Conservation (phyloP, 306 rosid genomes). For the Fragaria ananassa region DNA sequence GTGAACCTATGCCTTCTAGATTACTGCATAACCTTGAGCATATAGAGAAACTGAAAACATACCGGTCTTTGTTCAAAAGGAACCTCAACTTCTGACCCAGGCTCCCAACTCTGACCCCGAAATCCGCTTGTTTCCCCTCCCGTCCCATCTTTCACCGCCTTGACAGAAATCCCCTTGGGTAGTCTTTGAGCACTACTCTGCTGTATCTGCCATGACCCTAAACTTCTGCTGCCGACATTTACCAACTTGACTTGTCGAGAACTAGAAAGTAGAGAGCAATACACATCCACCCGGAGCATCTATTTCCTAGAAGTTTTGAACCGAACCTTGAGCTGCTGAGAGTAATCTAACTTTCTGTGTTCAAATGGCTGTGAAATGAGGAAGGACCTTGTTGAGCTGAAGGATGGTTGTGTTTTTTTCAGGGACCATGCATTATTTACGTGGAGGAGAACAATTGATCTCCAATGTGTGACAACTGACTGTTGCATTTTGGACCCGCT, state of each 20-base stretch:
- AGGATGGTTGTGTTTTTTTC: slow-evolving; percentile 20
- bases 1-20: neutral
- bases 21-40: neutral
- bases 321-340: slow-evolving; percentile 16
- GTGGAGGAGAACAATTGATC: slow-evolving; percentile 49
- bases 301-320: slow-evolving; percentile 23
- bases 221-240: slow-evolving; percentile 30
- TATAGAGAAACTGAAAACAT: slow-evolving; percentile 20
- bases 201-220: slow-evolving; percentile 52
- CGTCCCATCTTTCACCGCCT: slow-evolving; percentile 67
- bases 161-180: slow-evolving; percentile 36
- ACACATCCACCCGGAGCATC: slow-evolving; percentile 67
- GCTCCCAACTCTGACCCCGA: slow-evolving; percentile 80
- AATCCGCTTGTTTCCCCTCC: slow-evolving; percentile 69
- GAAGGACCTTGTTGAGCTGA: slow-evolving; percentile 15
- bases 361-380: slow-evolving; percentile 14
- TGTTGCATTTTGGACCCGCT: slow-evolving; percentile 8
- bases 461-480: neutral
- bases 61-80: slow-evolving; percentile 97
- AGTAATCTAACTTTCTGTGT: slow-evolving; percentile 12
- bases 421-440: slow-evolving; percentile 50
- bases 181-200: slow-evolving; percentile 33
- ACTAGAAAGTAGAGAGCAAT: slow-evolving; percentile 56
- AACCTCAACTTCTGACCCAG: slow-evolving; percentile 82
- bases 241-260: slow-evolving; percentile 47